phyloP scores from a whole-genome alignment of 1,139 yeast genomes.

The Protomyces pachydermus region DNA sequence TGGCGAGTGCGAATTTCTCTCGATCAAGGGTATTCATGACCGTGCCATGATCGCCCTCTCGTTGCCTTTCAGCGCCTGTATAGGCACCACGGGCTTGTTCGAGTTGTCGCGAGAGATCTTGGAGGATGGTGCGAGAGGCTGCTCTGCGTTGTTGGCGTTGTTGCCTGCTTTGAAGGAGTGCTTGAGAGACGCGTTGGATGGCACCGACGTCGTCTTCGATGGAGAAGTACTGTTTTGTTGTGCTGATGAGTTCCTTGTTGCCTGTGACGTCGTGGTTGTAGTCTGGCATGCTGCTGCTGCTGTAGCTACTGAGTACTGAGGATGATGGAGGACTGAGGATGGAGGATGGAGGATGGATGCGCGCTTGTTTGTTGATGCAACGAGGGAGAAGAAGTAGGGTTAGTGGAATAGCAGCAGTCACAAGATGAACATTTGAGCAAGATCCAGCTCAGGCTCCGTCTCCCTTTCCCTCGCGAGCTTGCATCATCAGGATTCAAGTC shows the following conservation, averaged over 20 bases:
- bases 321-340: no score
- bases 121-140: slow-evolving; percentile 30
- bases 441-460: neutral
- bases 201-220: slow-evolving; percentile 32
- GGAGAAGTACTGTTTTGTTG: slow-evolving; percentile 32
- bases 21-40: slow-evolving; percentile 44
- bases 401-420: neutral
- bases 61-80: slow-evolving; percentile 32
- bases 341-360: no score
- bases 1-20: slow-evolving; percentile 52
- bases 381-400: neutral
- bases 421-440: neutral
- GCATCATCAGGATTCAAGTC: neutral
- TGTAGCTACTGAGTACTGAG: neutral
- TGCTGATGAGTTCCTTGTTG: slow-evolving; percentile 24
- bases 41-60: slow-evolving; percentile 36
- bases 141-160: slow-evolving; percentile 30
- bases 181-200: slow-evolving; percentile 31
- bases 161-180: slow-evolving; percentile 27
- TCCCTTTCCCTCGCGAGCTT: neutral
- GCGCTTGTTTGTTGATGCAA: neutral
- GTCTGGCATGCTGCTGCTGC: neutral
- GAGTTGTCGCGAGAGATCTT: slow-evolving; percentile 24
- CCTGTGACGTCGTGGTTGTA: neutral
- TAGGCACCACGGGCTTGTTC: neutral